Conservation (phyloP, 352 stramenopile species). For the Phytopythium vexans region DNA sequence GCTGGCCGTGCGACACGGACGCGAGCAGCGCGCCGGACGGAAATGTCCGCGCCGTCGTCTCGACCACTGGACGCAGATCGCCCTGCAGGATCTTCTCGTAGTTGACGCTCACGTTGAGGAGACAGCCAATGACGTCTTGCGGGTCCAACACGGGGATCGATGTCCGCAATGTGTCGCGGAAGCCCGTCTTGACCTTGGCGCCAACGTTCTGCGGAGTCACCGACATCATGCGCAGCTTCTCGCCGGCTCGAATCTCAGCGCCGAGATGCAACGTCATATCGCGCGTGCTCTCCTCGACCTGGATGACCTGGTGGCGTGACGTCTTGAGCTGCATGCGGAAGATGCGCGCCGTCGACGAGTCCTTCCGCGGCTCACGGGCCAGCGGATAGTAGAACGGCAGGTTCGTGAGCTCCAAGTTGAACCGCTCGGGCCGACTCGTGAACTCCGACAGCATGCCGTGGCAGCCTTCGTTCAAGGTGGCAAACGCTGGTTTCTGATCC, state of each 20-base stretch:
- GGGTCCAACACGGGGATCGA: constrained; percentile 52
- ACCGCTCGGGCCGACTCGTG: constrained; percentile 51
- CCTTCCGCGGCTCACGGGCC: constrained; percentile 44
- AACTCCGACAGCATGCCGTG: constrained; percentile 74
- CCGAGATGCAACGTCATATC: constrained; percentile 58
- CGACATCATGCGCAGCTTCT: constrained; percentile 78
- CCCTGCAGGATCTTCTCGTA: constrained; percentile 69
- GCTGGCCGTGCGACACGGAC: constrained; percentile 64
- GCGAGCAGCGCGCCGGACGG: constrained; percentile 50
- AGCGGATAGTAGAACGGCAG: constrained; percentile 76
- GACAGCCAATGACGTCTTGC: constrained; percentile 64
- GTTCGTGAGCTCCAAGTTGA: constrained; percentile 58
- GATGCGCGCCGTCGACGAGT: constrained; percentile 21
- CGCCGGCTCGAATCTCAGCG: constrained; percentile 46
- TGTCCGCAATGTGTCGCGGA: constrained; percentile 49
- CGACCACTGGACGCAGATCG: constrained; percentile 45
- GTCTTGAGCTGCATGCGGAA: constrained; percentile 31
- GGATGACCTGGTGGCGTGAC: constrained; percentile 66
- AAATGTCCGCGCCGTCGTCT: constrained; percentile 54
- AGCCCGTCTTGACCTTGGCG: constrained; percentile 43
- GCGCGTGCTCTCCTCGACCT: constrained; percentile 50
- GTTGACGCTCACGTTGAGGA: constrained; percentile 61
- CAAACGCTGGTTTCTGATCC: constrained; percentile 71
- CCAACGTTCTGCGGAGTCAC: constrained; percentile 51
- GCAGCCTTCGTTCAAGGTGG: constrained; percentile 68